Base-by-base conservation (phyloP, 164 flowering plant species). In the Platanus orientalis region DNA sequence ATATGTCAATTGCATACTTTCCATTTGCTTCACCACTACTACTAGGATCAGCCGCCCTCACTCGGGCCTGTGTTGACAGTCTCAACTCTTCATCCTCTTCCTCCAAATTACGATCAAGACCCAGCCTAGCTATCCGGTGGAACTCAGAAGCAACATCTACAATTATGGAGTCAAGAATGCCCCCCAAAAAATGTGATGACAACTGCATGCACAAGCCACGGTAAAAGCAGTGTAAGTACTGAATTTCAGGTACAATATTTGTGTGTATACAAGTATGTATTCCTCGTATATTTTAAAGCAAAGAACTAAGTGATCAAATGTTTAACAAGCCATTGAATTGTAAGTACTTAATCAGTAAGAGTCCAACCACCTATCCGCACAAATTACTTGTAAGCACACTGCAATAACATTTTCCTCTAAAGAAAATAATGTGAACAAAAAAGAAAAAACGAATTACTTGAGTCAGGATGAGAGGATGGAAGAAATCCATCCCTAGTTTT, bases 81-180 rank as follows among this genome's bases (percentile, higher is more conserved):
- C 86, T 86, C 70, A 91, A 62, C 73, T 91, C 97, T 74, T 90
- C 97, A 71, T 91, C 97, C 52, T 76, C 79, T 28, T 72, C 75
- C 36, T 72, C 76, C 71, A 76, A 71, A 67, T 89, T 83, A 52
- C 83, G 84, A 67, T 94, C 99, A 74, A 94, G 97, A 3, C 97
- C 97, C 62, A 94, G 59, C 76, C 84, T 83, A 51, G 96, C 95
- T 65, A 91, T 81, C 32, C 96, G 92, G 63, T 94, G 99, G 68
- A 85, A 87, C 70, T 94, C 99, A 9, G 99, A 94, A 71, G 99
- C 96, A 76, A 94, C 89, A 79, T 94, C 99, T 61, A 80, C 84
- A 48, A 91, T 84, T 7, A 89, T 72, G 16, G 93, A 89, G 66
- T 91, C 96, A 26, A 94, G 83, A 54, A 94, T 86, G 61, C 88